Conservation (phyloP, 768 basidiomycete species). For the Pleurotus salmoneostramineus region DNA sequence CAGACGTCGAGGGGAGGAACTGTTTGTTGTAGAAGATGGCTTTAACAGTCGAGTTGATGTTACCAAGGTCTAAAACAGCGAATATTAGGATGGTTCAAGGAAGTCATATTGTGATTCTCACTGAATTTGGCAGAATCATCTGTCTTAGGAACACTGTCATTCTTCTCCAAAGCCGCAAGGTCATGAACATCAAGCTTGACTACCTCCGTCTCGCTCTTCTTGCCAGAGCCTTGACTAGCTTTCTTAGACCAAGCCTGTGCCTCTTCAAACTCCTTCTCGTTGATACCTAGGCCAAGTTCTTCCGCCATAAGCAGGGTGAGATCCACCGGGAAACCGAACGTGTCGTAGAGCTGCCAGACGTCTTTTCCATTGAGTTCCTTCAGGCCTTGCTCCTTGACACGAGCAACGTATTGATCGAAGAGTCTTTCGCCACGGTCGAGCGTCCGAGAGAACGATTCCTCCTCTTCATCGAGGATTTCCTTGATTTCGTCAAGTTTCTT, state of each 20-base stretch:
- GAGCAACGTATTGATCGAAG: constrained; percentile 82
- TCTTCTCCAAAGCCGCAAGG: constrained; percentile 80
- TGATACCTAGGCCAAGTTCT: constrained; percentile 80
- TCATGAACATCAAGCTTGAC: constrained; percentile 97
- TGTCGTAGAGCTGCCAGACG: constrained; percentile 97
- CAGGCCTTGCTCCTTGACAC: constrained; percentile 57
- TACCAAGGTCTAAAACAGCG: constrained; percentile 63
- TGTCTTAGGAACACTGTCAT: constrained; percentile 78
- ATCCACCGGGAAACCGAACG: constrained; percentile 97
- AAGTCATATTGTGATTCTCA: constrained; percentile 20
- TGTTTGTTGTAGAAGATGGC: constrained; percentile 81
- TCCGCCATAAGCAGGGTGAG: constrained; percentile 96
- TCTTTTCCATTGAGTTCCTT: constrained; percentile 83
- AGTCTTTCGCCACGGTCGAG: constrained; percentile 95
- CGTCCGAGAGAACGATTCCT: constrained; percentile 96
- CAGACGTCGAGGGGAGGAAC: constrained; percentile 65
- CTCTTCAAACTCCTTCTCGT: constrained; percentile 84
- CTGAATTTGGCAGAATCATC: constrained; percentile 92
- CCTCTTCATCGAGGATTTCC: constrained; percentile 96
- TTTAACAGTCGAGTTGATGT: constrained; percentile 70
- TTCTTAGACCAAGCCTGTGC: constrained; percentile 88
- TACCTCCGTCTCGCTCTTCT: constrained; percentile 60
- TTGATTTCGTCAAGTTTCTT: constrained; percentile 81
- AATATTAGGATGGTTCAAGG: neutral
- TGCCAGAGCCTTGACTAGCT: constrained; percentile 82